phyloP scores from a whole-genome alignment of 441 rosid species.

The Pelargonium citronellum region DNA sequence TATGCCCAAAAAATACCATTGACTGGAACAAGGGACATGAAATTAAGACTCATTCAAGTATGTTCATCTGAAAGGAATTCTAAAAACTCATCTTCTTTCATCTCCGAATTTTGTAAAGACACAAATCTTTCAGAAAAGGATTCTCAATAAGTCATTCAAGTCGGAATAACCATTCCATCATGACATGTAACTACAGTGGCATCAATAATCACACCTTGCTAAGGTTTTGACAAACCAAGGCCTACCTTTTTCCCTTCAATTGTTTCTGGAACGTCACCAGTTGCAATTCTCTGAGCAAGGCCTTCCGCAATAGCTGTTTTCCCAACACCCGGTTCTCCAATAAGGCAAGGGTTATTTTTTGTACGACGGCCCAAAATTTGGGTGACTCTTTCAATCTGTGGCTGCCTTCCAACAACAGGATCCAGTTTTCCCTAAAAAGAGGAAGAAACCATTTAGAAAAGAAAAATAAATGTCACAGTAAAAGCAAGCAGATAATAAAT shows the following conservation, averaged over 20 bases:
- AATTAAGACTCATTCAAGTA: background rate
- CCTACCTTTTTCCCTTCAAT: constrained; percentile 79
- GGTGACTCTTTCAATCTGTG: constrained; percentile 78
- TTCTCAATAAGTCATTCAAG: background rate
- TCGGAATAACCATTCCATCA: background rate
- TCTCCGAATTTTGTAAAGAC: background rate
- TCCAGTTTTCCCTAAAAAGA: constrained; percentile 66
- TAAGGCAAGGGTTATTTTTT: constrained; percentile 95
- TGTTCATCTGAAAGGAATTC: background rate
- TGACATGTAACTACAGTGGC: background rate
- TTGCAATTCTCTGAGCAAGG: constrained; percentile 81
- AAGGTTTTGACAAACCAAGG: background rate
- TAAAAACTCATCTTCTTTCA: background rate
- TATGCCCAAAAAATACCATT: too few species aligned
- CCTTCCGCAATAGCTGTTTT: constrained; percentile 99
- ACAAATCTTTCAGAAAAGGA: too few species aligned
- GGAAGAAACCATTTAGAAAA: background rate
- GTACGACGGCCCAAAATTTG: constrained; percentile 90
- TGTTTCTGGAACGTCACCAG: constrained; percentile 81
- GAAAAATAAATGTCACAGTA: background rate
- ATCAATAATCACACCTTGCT: too few species aligned
- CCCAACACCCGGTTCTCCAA: constrained; percentile 99
- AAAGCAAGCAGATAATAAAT: background rate
- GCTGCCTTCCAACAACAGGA: constrained; percentile 95
- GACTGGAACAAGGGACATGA: too few species aligned